Base-by-base conservation (phyloP, 371 early-diverging fungal genomes). In the Mucor mucedo region DNA sequence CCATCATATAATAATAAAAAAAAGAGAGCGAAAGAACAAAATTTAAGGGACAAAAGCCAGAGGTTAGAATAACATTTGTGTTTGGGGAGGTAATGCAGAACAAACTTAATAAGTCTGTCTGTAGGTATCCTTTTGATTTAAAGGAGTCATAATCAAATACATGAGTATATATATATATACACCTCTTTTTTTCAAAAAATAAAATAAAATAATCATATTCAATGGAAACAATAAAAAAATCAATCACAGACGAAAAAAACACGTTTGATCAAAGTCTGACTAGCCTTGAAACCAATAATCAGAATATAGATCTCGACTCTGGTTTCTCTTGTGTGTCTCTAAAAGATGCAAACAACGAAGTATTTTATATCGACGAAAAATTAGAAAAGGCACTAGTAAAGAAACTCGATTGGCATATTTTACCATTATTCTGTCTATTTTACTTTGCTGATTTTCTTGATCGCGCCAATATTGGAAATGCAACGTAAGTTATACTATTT, bases 371-470 rank as follows among this genome's bases (percentile, higher is more conserved):
- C 13, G 33, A 44, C 38, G 5, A 65, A 61, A 39, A 42, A 29
- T 58, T 70, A 52, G 69, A 77, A 56, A 72, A 73, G 38, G 60
- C 61, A 38, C 39, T 80, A 6, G 58, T 78, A 9, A 62, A 69
- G 47, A 64, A 40, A n/a, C 33, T 80, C 10, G 80, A 80, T 48
- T 41, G 56, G 14, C 66, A 69, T n/a, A 75, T 78, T 33, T 69
- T 80, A 63, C 81, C 81, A 3, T 58, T 78, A 30, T 71, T 80
- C 45, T 76, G 81, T 42, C 13, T 73, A 6, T 75, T 80, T 58
- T 80, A 80, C 54, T 80, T 78, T 65, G 65, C 72, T 14, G 79
- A 79, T 55, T 72, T 54, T 54, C 53, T 73, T 29, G 77, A 77
- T 62, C 58, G 77, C 7, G 69, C 67, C 2, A 77, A 73, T 42